phyloP scores from a whole-genome alignment of 768 basidiomycete species.

The Multifurca ochricompacta region DNA sequence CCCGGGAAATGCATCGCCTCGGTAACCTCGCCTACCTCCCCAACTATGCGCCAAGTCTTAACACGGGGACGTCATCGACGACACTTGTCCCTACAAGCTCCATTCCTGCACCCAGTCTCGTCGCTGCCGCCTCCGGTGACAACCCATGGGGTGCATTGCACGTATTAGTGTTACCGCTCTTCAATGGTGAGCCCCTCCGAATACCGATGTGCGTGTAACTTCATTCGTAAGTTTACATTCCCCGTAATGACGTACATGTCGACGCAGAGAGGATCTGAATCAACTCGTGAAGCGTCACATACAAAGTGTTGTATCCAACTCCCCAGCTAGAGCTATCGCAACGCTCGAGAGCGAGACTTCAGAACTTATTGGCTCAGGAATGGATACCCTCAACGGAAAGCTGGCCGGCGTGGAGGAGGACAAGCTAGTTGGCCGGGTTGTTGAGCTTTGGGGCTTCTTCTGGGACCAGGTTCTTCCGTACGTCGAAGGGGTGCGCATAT shows the following conservation, averaged over 20 bases:
- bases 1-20: slow-evolving; percentile 80
- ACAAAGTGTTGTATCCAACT: slow-evolving; percentile 58
- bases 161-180: slow-evolving; percentile 82
- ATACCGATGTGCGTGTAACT: slow-evolving; percentile 61
- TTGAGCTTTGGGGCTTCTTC: slow-evolving; percentile 91
- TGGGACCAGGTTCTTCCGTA: slow-evolving; percentile 86
- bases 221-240: not conserved
- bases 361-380: slow-evolving; percentile 79
- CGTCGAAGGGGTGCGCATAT: slow-evolving; percentile 68
- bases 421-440: slow-evolving; percentile 64
- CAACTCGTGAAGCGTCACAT: slow-evolving; percentile 73
- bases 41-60: slow-evolving; percentile 43
- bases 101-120: slow-evolving; percentile 17
- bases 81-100: slow-evolving; percentile 29
- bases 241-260: not conserved
- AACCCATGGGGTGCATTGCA: slow-evolving; percentile 78
- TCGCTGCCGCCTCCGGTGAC: slow-evolving; percentile 39
- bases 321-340: slow-evolving; percentile 65
- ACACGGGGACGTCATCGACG: slow-evolving; percentile 42
- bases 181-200: slow-evolving; percentile 83
- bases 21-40: slow-evolving; percentile 52
- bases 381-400: slow-evolving; percentile 88
- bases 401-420: slow-evolving; percentile 71
- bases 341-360: slow-evolving; percentile 71
- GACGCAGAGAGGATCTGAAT: slow-evolving; percentile 77